phyloP scores from a whole-genome alignment of 495 filamentous ascomycete species.

The Daldinia decipiens region DNA sequence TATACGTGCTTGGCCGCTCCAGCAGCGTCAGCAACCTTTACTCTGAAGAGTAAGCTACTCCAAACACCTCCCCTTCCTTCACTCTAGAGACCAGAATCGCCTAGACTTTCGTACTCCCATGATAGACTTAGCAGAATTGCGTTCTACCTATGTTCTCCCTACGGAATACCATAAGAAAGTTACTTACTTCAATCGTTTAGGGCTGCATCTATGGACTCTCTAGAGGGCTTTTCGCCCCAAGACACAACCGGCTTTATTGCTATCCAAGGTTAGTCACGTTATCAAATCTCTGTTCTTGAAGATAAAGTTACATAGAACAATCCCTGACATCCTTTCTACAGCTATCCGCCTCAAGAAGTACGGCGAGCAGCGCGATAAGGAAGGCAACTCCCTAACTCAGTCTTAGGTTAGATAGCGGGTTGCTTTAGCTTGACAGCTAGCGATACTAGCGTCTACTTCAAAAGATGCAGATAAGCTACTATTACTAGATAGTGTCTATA shows the following conservation, averaged over 20 bases:
- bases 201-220: constrained; percentile 88
- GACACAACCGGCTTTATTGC: constrained; percentile 77
- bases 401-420: constrained; percentile 22
- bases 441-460: not conserved
- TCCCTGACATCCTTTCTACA: not conserved
- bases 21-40: constrained; percentile 87
- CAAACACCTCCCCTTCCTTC: not conserved
- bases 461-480: not conserved
- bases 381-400: constrained; percentile 61
- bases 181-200: constrained; percentile 2
- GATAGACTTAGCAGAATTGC: not conserved
- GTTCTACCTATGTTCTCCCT: not conserved
- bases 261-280: constrained; percentile 60
- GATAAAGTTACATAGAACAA: not conserved
- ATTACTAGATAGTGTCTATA: not conserved
- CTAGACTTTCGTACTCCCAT: no score
- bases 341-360: constrained; percentile 93
- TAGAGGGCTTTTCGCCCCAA: constrained; percentile 79
- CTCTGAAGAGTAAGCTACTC: constrained; percentile 59
- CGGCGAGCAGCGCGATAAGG: constrained; percentile 72
- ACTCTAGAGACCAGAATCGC: no score
- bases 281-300: not conserved
- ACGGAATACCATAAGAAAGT: not conserved
- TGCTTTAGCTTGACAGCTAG: not conserved
- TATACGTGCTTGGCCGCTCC: constrained; percentile 78